A percentile compares a stretch with the other conserved stretches of the same genome.
These are phyloP conservation scores for Suillus americanus DNA, from an alignment of 768 basidiomycete genomes.

Conservation along the genomic window DNA sequence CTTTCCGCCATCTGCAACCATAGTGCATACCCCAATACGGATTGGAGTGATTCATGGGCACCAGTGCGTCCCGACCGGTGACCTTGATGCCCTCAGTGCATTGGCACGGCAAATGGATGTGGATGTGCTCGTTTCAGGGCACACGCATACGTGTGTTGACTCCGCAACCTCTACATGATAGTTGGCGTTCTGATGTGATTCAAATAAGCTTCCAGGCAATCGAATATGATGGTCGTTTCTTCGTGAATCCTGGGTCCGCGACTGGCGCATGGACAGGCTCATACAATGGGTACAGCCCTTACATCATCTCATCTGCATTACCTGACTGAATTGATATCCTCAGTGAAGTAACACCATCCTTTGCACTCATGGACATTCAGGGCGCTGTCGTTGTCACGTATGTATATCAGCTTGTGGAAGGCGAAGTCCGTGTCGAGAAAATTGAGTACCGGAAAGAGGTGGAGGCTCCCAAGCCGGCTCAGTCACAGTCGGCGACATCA, in stretches of 20 bases:
- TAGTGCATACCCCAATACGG: constrained; percentile 81
- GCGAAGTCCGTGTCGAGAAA: constrained; percentile 92
- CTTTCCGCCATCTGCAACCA: constrained; percentile 78
- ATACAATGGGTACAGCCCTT: constrained; percentile 12
- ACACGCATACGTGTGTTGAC: constrained; percentile 76
- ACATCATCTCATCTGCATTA: background rate
- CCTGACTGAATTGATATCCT: background rate
- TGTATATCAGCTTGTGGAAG: constrained; percentile 92
- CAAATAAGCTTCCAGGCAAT: constrained; percentile 85
- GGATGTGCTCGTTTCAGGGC: constrained; percentile 90
- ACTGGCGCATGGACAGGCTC: constrained; percentile 90
- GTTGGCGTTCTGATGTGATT: background rate
- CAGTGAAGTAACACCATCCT: constrained; percentile 89
- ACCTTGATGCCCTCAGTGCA: constrained; percentile 84
- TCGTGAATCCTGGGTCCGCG: constrained; percentile 93
- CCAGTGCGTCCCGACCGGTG: constrained; percentile 89
- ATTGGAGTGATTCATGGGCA: constrained; percentile 95
- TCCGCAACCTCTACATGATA: background rate
- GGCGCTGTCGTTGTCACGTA: constrained; percentile 96
- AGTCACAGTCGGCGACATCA: constrained; percentile 33
- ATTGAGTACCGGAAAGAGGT: constrained; percentile 77
- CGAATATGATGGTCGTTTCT: constrained; percentile 89
- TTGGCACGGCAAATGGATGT: constrained; percentile 97
- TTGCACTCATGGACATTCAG: constrained; percentile 97
- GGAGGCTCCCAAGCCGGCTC: constrained; percentile 36